These are phyloP conservation scores for Choiromyces venosus DNA, from an alignment of 495 filamentous ascomycete genomes.

Conservation along the genomic window DNA sequence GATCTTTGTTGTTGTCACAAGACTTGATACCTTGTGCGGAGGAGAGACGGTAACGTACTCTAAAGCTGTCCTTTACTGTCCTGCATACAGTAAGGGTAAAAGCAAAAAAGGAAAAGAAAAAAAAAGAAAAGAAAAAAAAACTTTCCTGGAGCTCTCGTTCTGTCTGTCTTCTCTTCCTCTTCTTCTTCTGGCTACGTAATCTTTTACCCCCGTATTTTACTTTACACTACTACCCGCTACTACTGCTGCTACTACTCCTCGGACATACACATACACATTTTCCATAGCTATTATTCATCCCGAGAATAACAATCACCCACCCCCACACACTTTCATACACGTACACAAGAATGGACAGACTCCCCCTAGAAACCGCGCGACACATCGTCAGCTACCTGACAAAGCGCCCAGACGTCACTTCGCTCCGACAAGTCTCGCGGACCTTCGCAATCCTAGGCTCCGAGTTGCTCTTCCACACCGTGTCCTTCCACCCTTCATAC, in stretches of 20 bases:
- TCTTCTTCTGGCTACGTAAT: neutral
- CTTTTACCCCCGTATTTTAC: neutral
- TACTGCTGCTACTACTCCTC: neutral
- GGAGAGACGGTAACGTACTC: neutral
- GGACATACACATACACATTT: neutral
- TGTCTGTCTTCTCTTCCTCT: too few species aligned
- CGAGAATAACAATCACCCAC: neutral
- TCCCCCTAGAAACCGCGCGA: conserved; percentile 16
- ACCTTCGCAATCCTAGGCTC: conserved; percentile 20
- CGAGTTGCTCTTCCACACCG: conserved; percentile 22
- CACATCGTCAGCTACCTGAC: conserved; percentile 14
- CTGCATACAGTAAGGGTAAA: neutral
- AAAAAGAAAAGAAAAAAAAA: neutral
- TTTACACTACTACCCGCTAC: neutral
- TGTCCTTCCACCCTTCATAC: conserved; percentile 19
- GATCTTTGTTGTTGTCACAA: neutral
- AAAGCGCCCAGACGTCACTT: conserved; percentile 10
- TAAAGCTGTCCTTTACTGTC: neutral
- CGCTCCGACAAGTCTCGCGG: conserved; percentile 10
- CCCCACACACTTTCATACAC: neutral
- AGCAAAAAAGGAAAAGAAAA: neutral
- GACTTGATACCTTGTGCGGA: neutral
- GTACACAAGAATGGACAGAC: conserved; percentile 13
- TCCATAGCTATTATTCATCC: conserved; percentile 1
- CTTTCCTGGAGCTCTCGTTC: neutral